Base-by-base conservation (phyloP, 257 asterid species). In the Solanum habrochaites region DNA sequence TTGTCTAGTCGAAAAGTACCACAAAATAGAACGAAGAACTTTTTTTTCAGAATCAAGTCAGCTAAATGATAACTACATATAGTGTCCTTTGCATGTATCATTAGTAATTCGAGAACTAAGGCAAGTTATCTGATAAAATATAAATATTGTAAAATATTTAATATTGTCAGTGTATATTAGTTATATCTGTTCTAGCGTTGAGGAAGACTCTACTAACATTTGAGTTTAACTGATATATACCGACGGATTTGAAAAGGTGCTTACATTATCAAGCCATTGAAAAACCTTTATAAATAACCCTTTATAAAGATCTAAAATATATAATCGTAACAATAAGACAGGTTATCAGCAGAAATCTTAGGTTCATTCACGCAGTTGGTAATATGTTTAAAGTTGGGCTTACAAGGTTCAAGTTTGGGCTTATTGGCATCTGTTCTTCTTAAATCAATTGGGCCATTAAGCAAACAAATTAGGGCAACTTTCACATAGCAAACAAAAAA, bases 211-310 rank as follows among this genome's bases (percentile, higher is more conserved):
- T 60, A 60, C 67, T 60, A 58, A 58, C 5, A 3, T 58, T 58
- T 60, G 29, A 62, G 31, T 62, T 62, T 62, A 23, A 18, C n/a
- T 52, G n/a, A 62, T 25, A 66, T 25, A 25, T 66, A 66, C 1
- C 0, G 2, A 6, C 2, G 0, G 0, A 5, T 25, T 66, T 2
- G 8, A 66, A 3, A 25, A 27, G 1, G 73, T 66, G 37, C 4
- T 66, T 27, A 27, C 16, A 66, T 27, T 66, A 66, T 27, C 20
- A 66, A 25, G 5, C 73, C 37, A 27, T 9, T 2, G 5, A 66
- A 6, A 23, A 8, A 8, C 13, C 2, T n/a, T 64, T 64, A 66
- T 25, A 0, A 12, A 66, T 25, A 66, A 66, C 10, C 20, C 2
- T 25, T 66, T 2, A 25, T 66, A 5, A 66, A 67, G 2, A 67